phyloP scores from a whole-genome alignment of 306 rosid genomes.

The Cicer judaicum region DNA sequence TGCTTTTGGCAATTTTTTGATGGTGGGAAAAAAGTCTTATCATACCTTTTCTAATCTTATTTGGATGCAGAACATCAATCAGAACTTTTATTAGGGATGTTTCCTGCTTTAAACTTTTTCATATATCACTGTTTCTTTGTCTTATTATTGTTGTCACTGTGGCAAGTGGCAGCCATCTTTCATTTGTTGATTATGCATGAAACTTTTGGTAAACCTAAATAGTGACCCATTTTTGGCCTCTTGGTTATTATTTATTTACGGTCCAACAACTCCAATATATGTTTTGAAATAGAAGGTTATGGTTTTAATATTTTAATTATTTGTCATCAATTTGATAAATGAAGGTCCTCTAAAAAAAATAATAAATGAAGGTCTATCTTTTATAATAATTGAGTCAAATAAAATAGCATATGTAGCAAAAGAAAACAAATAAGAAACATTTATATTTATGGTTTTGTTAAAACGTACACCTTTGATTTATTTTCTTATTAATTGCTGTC shows the following conservation, averaged over 20 bases:
- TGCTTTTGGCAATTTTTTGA: constrained; percentile 22
- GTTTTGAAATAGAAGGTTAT: not conserved
- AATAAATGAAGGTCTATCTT: no score
- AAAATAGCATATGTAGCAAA: no score
- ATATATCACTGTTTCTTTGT: not conserved
- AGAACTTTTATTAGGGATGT: constrained; percentile 15
- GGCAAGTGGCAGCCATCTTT: constrained; percentile 1
- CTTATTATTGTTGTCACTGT: not conserved
- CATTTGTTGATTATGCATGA: constrained; percentile 12
- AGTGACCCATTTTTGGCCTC: not conserved
- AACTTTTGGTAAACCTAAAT: not conserved
- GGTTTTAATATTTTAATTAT: not conserved
- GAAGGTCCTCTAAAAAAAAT: no score
- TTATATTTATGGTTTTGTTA: no score
- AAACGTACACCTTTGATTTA: no score
- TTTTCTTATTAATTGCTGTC: no score
- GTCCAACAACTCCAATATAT: not conserved
- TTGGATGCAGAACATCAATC: constrained; percentile 24
- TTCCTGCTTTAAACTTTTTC: not conserved
- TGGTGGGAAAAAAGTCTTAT: not conserved
- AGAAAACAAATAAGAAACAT: no score
- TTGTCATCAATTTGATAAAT: not conserved
- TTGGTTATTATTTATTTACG: not conserved
- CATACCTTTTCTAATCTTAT: not conserved
- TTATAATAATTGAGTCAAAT: no score